Base-by-base conservation (phyloP, 371 early-diverging fungal species). In the Mucor ambiguus region DNA sequence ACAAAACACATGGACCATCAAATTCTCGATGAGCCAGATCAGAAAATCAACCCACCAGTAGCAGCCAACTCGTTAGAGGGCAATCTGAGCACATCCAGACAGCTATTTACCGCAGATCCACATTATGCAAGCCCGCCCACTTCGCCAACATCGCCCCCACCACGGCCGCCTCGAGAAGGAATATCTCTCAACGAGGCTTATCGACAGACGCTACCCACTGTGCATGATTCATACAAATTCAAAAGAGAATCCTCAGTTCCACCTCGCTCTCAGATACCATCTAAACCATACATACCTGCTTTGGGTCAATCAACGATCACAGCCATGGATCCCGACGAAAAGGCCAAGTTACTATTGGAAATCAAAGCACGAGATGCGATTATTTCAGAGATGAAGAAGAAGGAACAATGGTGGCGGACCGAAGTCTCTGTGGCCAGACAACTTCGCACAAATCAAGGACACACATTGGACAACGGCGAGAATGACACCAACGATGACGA, bases 321-420 rank as follows among this genome's bases (percentile, higher is more conserved):
- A n/a, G 29, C 30, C 5, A 41, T 41, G 22, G 33, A 66, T 14
- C 41, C 55, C 14, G 68, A 67, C 14, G 69, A 68, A 26, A 72
- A 62, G n/a, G 65, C 35, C 4, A 43, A n/a, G 3, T 29, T 74
- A 2, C 35, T 69, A n/a, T 49, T 65, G 49, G 74, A 77, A 37
- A 62, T 77, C 4, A 14, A 57, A 1, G 56, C 62, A 9, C 67
- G 72, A 6, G 74, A 77, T 62, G 14, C 57, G 3, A 60, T 72
- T 12, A 77, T 77, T 56, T 35, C 46, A 24, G 72, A 77, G 44
- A 74, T 77, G 75, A 69, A 64, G 26, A 74, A 72, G 32, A 77
- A 77, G 29, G 78, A 77, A 35, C 78, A 77, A 30, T 77, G 78
- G 78, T 77, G 78, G 78, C 66, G 72, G 29, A 72, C 78, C n/a